These are phyloP conservation scores for Friedmanniomyces endolithicus DNA, from an alignment of 495 filamentous ascomycete genomes.

Conservation along the genomic window DNA sequence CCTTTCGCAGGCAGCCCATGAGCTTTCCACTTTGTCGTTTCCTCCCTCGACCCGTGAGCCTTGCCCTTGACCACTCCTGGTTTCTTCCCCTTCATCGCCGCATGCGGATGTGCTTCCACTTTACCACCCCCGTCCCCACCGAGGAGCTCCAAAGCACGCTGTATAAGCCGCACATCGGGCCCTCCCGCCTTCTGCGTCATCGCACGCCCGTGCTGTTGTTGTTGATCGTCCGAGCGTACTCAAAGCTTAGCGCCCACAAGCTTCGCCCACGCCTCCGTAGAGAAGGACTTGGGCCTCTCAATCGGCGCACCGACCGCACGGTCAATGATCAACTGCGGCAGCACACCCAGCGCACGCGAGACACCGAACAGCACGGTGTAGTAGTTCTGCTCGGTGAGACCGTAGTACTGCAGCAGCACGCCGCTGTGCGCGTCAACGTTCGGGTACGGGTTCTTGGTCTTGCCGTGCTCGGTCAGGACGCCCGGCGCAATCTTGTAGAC, in stretches of 20 bases:
- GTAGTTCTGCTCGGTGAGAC: conserved; percentile 95
- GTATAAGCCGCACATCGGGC: conserved; percentile 7
- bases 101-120: neutral
- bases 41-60: neutral
- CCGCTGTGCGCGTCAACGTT: conserved; percentile 78
- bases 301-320: conserved; percentile 83
- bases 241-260: conserved; percentile 84
- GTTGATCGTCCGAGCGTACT: conserved; percentile 24
- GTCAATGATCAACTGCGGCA: conserved; percentile 98
- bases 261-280: conserved; percentile 91
- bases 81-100: neutral
- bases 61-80: neutral
- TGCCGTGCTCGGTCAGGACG: conserved; percentile 96
- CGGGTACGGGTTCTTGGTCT: conserved; percentile 88
- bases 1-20: neutral
- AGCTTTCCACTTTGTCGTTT: neutral
- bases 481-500: conserved; percentile 99
- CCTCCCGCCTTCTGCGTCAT: neutral
- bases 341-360: conserved; percentile 90
- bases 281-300: conserved; percentile 91
- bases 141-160: conserved; percentile 9
- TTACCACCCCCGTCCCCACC: conserved; percentile 15
- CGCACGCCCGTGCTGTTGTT: neutral
- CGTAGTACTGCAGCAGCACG: conserved; percentile 98
- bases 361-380: conserved; percentile 99